Conservation (phyloP, 106 monocot genomes). For the Allium fistulosum region DNA sequence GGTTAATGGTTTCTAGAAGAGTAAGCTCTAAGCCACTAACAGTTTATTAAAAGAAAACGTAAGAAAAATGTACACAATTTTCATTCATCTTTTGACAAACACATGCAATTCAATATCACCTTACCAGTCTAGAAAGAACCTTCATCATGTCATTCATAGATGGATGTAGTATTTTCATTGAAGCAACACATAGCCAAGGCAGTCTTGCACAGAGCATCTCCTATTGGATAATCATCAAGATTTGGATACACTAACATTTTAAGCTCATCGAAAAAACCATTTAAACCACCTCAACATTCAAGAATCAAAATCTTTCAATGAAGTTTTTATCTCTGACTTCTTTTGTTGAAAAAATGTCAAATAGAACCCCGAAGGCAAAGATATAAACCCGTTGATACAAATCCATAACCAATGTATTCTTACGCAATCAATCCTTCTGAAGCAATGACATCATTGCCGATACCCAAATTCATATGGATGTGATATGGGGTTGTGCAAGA, state of each 20-base stretch:
- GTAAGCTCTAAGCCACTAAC: too few species aligned
- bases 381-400: slow-evolving; percentile 16
- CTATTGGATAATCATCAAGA: slow-evolving; percentile 16
- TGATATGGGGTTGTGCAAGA: slow-evolving; percentile 18
- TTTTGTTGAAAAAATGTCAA: slow-evolving; percentile 16
- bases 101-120: background rate
- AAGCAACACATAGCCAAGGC: slow-evolving; percentile 21
- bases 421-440: slow-evolving; percentile 10
- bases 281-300: background rate
- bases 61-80: too few species aligned
- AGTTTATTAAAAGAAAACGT: too few species aligned
- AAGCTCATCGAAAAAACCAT: slow-evolving; percentile 14
- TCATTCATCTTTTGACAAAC: too few species aligned
- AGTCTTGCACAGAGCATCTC: slow-evolving; percentile 19
- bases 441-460: background rate
- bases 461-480: slow-evolving; percentile 29
- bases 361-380: slow-evolving; percentile 19
- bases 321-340: slow-evolving; percentile 7
- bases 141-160: slow-evolving; percentile 21
- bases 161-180: slow-evolving; percentile 18
- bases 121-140: slow-evolving; percentile 21
- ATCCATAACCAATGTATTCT: slow-evolving; percentile 2
- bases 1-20: too few species aligned
- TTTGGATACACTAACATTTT: slow-evolving; percentile 8
- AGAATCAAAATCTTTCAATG: background rate